Base-by-base conservation (phyloP, 2,329 filamentous ascomycete genomes). In the Penicillium nordicum region DNA sequence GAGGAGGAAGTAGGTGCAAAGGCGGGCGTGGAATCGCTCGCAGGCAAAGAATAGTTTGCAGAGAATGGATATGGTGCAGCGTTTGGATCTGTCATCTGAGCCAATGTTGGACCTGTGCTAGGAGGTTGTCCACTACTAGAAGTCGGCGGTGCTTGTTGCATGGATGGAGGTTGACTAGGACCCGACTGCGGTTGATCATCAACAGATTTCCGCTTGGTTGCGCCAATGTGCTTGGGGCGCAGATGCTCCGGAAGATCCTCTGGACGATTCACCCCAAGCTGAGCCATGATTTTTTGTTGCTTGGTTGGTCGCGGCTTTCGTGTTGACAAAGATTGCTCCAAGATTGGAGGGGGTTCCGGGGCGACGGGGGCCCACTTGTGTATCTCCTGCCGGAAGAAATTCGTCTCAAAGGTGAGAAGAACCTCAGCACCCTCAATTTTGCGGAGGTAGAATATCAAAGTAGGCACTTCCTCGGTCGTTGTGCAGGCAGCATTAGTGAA, bases 361-460 rank as follows among this genome's bases (percentile, higher is more conserved):
- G 94, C 92, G 27, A 97, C 90, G 3, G 92, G 92, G 38, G 88
- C 91, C 89, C 90, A 96, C 70, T 91, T 95, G 75, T 99, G 94
- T 55, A 99, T 81, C 70, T 97, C 92, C 71, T 96, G 92, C 25
- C 93, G 87, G 78, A 99, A 93, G 74, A 95, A 96, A 70, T 99
- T 99, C n/a, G 93, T 97, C 76, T 99, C 94, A 55, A 88, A 88
- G 0, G 92, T 84, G 2, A 99, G 80, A 3, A 99, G 82, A 50
- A 99, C 92, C 71, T 99, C 94, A 1, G 94, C 92, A 3, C 94
- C 94, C 76, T 99, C 94, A 52, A 99, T 92, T 77, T 99, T 99
- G 55, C 94, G 89, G 40, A 99, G 80, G 67, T 96, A 97, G 74
- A 99, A 99, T 6, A 95, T 86, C 73, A 97, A 88, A 0, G 89